These are phyloP conservation scores for Candida dajiaensis DNA, from an alignment of 805 yeast genomes.

Conservation along the genomic window DNA sequence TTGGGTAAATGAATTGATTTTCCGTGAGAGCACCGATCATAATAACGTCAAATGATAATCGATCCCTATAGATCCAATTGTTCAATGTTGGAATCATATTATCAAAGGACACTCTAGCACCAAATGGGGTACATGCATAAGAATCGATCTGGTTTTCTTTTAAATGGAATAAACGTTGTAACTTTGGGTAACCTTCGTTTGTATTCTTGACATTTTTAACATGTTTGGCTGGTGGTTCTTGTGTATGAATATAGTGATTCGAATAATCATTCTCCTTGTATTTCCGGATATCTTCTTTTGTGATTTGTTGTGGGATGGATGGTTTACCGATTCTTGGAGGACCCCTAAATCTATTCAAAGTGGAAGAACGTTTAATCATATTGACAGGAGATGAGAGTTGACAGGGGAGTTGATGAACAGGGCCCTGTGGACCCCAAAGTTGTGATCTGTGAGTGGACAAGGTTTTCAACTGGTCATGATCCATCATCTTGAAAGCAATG, in stretches of 20 bases:
- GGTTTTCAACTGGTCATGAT: not conserved
- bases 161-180: constrained; percentile 59
- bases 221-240: constrained; percentile 53
- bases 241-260: constrained; percentile 59
- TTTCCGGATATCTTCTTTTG: constrained; percentile 11
- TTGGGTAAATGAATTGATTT: constrained; percentile 59
- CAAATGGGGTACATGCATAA: constrained; percentile 59
- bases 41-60: constrained; percentile 75
- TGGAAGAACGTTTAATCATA: not conserved
- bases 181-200: constrained; percentile 81
- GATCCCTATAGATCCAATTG: constrained; percentile 53
- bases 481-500: no score
- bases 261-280: constrained; percentile 66
- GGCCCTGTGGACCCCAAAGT: not conserved
- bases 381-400: no score
- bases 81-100: constrained; percentile 53
- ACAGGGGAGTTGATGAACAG: not conserved
- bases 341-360: constrained; percentile 2
- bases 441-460: not conserved
- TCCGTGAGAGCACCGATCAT: constrained; percentile 87
- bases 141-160: constrained; percentile 52
- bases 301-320: constrained; percentile 3
- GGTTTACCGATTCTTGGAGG: constrained; percentile 1
- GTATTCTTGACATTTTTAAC: constrained; percentile 63
- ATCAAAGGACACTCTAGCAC: constrained; percentile 47